Base-by-base conservation (phyloP, 495 filamentous ascomycete species). In the Durotheca rogersii region DNA sequence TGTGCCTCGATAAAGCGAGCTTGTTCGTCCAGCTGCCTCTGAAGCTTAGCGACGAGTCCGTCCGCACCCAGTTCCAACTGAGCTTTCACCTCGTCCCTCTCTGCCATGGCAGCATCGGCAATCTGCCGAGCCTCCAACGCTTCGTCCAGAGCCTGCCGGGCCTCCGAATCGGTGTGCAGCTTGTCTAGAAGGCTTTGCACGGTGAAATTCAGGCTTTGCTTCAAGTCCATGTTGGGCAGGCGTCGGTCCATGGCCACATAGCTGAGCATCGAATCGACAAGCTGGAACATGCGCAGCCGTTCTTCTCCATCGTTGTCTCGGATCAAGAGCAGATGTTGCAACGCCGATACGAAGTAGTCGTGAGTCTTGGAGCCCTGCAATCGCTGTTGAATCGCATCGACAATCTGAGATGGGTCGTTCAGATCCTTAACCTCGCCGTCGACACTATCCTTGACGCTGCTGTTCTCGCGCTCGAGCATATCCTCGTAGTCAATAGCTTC, bases 401-500 rank as follows among this genome's bases (percentile, higher is more conserved):
- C 89, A 44, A 98, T 95, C 65, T 96, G 89, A 23, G 82, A 72
- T 2, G 93, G 93, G 67, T 98, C 94, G 62, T 85, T 93, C 67
- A 98, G 81, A 66, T 98, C 93, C 70, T 90, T 95, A 52, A 89
- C 81, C 56, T 96, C 90, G 7, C 86, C 92, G 48, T 96, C 94
- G 42, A 94, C 74, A 60, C 82, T 87, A 62, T 96, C 91, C 67
- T 89, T 89, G 67, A 92, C 87, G 64, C 88, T 93, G 60, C 82
- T 89, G 54, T 83, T 86, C 72, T 97, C 94, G 40, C 86, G 79
- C 67, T 98, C 94, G 25, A 96, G 80, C 56, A 96, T 82, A 65
- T 97, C 94, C 72, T 98, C 93, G 66, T 97, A 96, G 71, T 98
- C 93, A 61, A 96, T 94, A 25, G 89, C 90, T 64, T 96, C 93